These are phyloP conservation scores for Themeda triandra DNA, from an alignment of 176 grass and related monocot genomes.

Conservation along the genomic window DNA sequence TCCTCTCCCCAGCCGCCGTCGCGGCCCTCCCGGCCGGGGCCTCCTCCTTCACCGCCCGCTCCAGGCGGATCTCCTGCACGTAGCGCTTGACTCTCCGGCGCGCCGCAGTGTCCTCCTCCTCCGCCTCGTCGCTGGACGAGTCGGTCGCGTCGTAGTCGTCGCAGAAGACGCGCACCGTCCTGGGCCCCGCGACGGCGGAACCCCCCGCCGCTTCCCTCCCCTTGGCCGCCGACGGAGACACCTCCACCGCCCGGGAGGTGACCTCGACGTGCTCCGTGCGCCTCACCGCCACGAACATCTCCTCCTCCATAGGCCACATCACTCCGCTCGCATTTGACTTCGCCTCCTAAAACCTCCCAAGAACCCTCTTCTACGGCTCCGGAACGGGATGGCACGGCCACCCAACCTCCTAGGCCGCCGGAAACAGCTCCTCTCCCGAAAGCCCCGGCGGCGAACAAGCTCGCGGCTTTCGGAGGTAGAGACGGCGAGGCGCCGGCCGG, in stretches of 20 bases:
- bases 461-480: not conserved
- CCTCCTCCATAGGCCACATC: conserved; percentile 51
- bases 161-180: conserved; percentile 61
- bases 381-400: not conserved
- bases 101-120: not conserved
- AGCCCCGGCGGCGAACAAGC: not conserved
- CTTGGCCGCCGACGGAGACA: not conserved
- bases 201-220: not conserved
- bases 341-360: conserved; percentile 14
- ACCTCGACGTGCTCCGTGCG: conserved; percentile 77
- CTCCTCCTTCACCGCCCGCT: conserved; percentile 11
- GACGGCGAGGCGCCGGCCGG: not conserved
- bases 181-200: not conserved
- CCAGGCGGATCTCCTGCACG: conserved; percentile 73
- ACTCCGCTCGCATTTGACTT: conserved; percentile 38
- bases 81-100: conserved; percentile 63
- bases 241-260: conserved; percentile 21
- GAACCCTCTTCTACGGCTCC: not conserved
- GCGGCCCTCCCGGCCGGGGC: not conserved
- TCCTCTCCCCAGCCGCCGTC: not conserved
- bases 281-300: conserved; percentile 38
- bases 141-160: conserved; percentile 92
- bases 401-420: not conserved
- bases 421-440: not conserved
- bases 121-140: conserved; percentile 64